Evolutionary conservation across 2,329 filamentous ascomycete genomes (phyloP).

Genomic region (Paecilomyces sp.): DNA sequence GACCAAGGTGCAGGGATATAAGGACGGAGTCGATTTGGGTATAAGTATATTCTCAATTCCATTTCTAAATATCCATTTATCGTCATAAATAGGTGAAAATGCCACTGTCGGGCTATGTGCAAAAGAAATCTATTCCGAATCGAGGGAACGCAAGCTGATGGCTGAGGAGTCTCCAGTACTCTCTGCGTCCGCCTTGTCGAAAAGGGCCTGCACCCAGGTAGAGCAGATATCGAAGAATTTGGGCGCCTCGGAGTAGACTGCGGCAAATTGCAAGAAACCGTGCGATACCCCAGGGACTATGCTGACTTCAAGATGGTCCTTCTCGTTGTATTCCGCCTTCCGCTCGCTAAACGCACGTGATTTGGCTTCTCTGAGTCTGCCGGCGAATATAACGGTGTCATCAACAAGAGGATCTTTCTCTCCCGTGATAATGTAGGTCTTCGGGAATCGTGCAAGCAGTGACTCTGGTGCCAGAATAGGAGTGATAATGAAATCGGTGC

Average conservation of each 20-base stretch:
- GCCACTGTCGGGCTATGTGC: no score
- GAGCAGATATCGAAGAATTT: constrained; percentile 73
- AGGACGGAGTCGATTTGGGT: background rate
- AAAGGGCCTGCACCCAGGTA: constrained; percentile 74
- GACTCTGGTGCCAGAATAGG: constrained; percentile 83
- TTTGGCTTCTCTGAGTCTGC: constrained; percentile 74
- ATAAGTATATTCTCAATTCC: background rate
- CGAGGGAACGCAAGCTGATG: constrained; percentile 8
- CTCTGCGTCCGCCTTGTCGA: constrained; percentile 33
- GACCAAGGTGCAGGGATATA: no score
- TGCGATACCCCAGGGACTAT: constrained; percentile 86
- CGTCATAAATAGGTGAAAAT: background rate
- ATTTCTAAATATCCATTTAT: background rate
- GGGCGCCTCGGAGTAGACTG: constrained; percentile 84
- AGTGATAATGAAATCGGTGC: constrained; percentile 82
- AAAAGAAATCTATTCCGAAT: background rate
- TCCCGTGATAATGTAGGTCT: constrained; percentile 88
- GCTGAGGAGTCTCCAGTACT: constrained; percentile 8
- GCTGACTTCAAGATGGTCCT: constrained; percentile 71
- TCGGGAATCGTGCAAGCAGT: constrained; percentile 79
- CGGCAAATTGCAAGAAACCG: constrained; percentile 87
- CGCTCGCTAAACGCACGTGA: constrained; percentile 47
- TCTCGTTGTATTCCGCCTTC: constrained; percentile 58
- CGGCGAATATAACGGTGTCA: constrained; percentile 94
- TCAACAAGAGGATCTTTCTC: constrained; percentile 94